Conservation (phyloP, 2,329 filamentous ascomycete genomes). For the Bipolaris cookei region DNA sequence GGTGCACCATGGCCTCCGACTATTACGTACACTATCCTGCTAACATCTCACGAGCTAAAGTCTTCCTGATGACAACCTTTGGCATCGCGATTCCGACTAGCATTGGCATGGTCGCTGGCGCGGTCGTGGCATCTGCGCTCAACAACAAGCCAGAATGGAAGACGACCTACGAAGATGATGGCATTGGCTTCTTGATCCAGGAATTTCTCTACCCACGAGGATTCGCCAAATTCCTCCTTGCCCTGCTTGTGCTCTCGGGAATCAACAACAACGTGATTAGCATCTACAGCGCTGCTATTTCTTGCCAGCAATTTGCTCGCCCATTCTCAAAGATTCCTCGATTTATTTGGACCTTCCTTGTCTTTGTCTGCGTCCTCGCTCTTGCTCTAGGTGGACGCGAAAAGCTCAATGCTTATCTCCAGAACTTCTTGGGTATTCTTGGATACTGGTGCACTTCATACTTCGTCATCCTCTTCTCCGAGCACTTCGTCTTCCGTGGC, state of each 20-base stretch:
- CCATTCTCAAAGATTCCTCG: constrained; percentile 59
- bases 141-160: constrained; percentile 46
- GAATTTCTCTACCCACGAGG: constrained; percentile 54
- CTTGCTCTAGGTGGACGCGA: constrained; percentile 54
- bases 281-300: constrained; percentile 58
- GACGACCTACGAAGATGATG: constrained; percentile 51
- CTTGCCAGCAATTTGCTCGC: constrained; percentile 56
- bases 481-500: constrained; percentile 55
- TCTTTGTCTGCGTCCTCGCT: constrained; percentile 53
- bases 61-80: constrained; percentile 52
- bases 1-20: constrained; percentile 52
- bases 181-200: constrained; percentile 57
- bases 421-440: constrained; percentile 55
- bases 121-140: constrained; percentile 50
- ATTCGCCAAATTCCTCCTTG: constrained; percentile 58
- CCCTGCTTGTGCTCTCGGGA: constrained; percentile 53
- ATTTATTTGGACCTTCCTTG: constrained; percentile 55
- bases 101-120: constrained; percentile 56
- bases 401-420: constrained; percentile 51
- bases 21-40: constrained; percentile 55
- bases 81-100: constrained; percentile 52
- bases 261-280: constrained; percentile 56
- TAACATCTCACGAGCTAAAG: constrained; percentile 47
- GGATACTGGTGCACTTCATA: constrained; percentile 58
- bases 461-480: constrained; percentile 55